These are phyloP conservation scores for Ganoderma sp. DNA, from an alignment of 1,284 basidiomycete species.

Conservation along the genomic window DNA sequence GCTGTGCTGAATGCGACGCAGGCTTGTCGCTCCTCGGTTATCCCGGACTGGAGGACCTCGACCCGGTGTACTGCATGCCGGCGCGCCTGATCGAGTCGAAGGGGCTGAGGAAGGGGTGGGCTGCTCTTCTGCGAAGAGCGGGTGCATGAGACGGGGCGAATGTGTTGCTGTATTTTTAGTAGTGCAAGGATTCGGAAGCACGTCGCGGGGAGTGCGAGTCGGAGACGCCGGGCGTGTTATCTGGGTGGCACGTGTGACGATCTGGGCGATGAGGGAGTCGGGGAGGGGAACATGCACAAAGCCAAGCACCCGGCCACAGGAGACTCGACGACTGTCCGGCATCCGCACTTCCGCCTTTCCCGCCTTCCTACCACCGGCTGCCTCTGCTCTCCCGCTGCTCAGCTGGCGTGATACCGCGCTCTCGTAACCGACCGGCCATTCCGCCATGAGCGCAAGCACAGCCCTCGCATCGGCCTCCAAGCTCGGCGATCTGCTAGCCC, in stretches of 20 bases:
- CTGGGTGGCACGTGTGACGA: slow-evolving; percentile 24
- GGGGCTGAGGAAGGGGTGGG: slow-evolving; percentile 75
- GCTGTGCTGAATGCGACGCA: slow-evolving; percentile 37
- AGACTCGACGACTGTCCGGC: slow-evolving; percentile 14
- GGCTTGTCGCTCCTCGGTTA: slow-evolving; percentile 92
- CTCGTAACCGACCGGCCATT: slow-evolving; percentile 26
- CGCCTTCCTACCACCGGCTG: slow-evolving; percentile 15
- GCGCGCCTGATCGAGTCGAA: slow-evolving; percentile 70
- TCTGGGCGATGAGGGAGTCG: slow-evolving; percentile 15
- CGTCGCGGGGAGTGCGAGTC: background rate
- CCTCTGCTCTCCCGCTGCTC: slow-evolving; percentile 11
- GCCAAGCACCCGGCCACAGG: slow-evolving; percentile 6
- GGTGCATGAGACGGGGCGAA: slow-evolving; percentile 14
- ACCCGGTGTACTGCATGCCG: slow-evolving; percentile 98
- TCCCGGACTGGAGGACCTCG: slow-evolving; percentile 80
- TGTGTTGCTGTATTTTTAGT: slow-evolving; percentile 10
- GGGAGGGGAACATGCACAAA: slow-evolving; percentile 11
- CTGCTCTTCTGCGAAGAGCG: slow-evolving; percentile 51
- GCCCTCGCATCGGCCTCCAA: slow-evolving; percentile 39
- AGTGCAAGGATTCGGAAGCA: background rate
- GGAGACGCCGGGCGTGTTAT: slow-evolving; percentile 22
- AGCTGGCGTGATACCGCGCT: slow-evolving; percentile 9
- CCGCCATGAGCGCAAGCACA: slow-evolving; percentile 34
- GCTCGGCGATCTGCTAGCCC: slow-evolving; percentile 42
- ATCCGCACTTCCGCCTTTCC: slow-evolving; percentile 18